phyloP scores from a whole-genome alignment of 23 red algal species.

The Gracilaria caudata region DNA sequence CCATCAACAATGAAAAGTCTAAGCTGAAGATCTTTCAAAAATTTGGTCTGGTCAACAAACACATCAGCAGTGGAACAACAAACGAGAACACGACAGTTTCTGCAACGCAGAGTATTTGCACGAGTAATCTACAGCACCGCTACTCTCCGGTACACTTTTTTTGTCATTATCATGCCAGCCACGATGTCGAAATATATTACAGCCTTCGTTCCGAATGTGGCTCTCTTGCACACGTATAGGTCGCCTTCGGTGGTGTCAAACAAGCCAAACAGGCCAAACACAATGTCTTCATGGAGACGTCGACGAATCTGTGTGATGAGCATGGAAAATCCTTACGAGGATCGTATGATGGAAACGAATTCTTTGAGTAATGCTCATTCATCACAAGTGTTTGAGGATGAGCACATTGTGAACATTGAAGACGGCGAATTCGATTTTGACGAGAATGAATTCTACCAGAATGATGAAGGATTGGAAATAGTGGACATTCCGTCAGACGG shows the following conservation, averaged over 20 bases:
- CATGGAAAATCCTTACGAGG: neutral
- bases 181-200: neutral
- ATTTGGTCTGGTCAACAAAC: neutral
- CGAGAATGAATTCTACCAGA: neutral
- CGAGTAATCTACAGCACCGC: neutral
- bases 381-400: neutral
- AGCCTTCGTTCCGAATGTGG: neutral
- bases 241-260: neutral
- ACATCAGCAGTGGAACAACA: neutral
- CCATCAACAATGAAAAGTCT: neutral
- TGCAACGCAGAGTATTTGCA: neutral
- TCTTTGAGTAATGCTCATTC: neutral
- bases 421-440: slow-evolving; percentile 16
- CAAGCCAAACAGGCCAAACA: neutral
- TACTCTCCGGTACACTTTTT: neutral
- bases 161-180: neutral
- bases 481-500: slow-evolving; percentile 1
- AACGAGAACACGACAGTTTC: neutral
- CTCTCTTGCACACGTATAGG: neutral
- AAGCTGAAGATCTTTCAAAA: neutral
- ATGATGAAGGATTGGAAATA: slow-evolving; percentile 14
- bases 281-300: slow-evolving; percentile 2
- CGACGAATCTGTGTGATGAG: neutral
- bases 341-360: neutral
- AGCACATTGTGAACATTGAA: slow-evolving; percentile 3